Conservation (phyloP, 768 basidiomycete genomes). For the Lactarius deliciosus region DNA sequence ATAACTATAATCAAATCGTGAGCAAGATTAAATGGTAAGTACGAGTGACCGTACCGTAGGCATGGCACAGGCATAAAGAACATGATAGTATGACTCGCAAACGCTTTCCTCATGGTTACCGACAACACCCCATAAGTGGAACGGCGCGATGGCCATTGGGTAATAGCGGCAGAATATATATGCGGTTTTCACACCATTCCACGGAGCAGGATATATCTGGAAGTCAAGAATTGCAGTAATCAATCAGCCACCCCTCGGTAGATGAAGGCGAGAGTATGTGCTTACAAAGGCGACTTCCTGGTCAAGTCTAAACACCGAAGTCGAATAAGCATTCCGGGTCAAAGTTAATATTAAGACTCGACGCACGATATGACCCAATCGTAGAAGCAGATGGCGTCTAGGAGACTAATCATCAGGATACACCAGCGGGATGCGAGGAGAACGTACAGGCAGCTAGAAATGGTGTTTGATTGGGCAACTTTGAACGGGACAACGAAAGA, state of each 20-base stretch:
- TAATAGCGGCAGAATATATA: slow-evolving; percentile 28
- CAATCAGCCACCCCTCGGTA: not conserved
- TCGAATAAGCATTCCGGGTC: not conserved
- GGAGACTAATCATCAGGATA: not conserved
- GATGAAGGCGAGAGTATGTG: no score
- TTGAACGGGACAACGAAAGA: not conserved
- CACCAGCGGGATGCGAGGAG: not conserved
- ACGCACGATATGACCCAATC: slow-evolving; percentile 29
- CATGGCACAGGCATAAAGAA: no score
- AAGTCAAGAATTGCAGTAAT: not conserved
- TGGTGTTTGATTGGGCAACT: not conserved
- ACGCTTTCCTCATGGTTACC: not conserved
- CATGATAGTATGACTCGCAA: not conserved
- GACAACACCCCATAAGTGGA: slow-evolving; percentile 21
- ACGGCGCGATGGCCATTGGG: slow-evolving; percentile 20
- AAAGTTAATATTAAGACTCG: not conserved
- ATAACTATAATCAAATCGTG: no score
- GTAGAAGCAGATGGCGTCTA: slow-evolving; percentile 28
- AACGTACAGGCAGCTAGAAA: slow-evolving; percentile 18
- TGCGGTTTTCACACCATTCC: slow-evolving; percentile 21
- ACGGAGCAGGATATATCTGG: slow-evolving; percentile 23
- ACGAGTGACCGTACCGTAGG: no score
- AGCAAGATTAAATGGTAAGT: no score
- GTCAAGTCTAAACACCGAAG: slow-evolving; percentile 16
- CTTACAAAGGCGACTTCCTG: slow-evolving; percentile 22